These are phyloP conservation scores for Ambrosiella beaveri DNA, from an alignment of 2,329 filamentous ascomycete genomes.

Conservation along the genomic window DNA sequence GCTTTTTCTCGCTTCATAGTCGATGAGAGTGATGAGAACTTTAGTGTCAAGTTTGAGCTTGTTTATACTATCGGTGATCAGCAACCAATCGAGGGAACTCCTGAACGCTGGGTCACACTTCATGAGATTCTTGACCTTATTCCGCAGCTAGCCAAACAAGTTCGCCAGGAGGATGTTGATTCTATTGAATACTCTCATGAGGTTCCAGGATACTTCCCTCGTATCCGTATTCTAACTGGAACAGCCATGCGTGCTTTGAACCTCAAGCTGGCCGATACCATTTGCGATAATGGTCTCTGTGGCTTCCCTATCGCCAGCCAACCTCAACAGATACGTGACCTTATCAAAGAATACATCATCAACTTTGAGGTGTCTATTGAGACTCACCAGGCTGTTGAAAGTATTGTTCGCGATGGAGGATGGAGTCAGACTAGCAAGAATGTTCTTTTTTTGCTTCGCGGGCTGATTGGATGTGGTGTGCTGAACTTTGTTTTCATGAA, in stretches of 20 bases:
- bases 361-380: conserved; percentile 17
- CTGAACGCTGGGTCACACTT: conserved; percentile 37
- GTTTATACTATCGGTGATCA: conserved; percentile 45
- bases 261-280: conserved; percentile 20
- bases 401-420: conserved; percentile 10
- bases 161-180: conserved; percentile 19
- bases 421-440: conserved; percentile 21
- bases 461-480: conserved; percentile 38
- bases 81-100: conserved; percentile 31
- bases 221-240: conserved; percentile 28
- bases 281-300: conserved; percentile 27
- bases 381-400: conserved; percentile 23
- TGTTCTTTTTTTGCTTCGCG: conserved; percentile 31
- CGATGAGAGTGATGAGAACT: conserved; percentile 49
- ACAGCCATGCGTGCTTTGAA: conserved; percentile 15
- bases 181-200: conserved; percentile 26
- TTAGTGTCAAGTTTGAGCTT: conserved; percentile 42
- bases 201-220: conserved; percentile 26
- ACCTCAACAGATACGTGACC: conserved; percentile 16
- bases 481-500: conserved; percentile 33
- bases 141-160: conserved; percentile 16
- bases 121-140: conserved; percentile 35
- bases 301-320: conserved; percentile 27
- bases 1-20: conserved; percentile 34
- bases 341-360: conserved; percentile 29